Conservation (phyloP, 495 filamentous ascomycete species). For the Hypomontagnella submonticulosa region DNA sequence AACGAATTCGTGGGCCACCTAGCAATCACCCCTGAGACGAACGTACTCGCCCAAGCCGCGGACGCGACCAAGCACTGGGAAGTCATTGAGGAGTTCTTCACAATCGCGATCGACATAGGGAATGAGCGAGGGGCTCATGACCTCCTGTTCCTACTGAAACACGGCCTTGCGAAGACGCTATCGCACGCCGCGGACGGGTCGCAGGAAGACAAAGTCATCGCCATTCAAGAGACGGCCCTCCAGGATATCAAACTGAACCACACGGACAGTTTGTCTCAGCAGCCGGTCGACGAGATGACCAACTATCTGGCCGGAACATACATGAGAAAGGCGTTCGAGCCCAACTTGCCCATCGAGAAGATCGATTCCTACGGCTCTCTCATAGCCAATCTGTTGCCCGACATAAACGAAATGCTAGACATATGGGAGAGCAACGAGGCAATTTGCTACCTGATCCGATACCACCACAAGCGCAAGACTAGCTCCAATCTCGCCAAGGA, state of each 20-base stretch:
- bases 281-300: conserved; percentile 32
- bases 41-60: conserved; percentile 40
- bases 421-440: conserved; percentile 23
- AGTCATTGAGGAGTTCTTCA: conserved; percentile 47
- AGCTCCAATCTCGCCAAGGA: conserved; percentile 44
- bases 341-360: conserved; percentile 23
- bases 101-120: conserved; percentile 45
- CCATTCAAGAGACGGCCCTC: conserved; percentile 39
- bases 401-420: conserved; percentile 22
- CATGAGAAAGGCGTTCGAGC: conserved; percentile 39
- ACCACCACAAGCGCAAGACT: conserved; percentile 45
- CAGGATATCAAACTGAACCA: conserved; percentile 31
- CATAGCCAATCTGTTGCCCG: conserved; percentile 38
- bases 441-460: conserved; percentile 42
- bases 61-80: conserved; percentile 43
- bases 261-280: conserved; percentile 36
- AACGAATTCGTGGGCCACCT: conserved; percentile 40
- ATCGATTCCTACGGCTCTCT: conserved; percentile 32
- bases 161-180: conserved; percentile 47
- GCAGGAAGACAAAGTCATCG: conserved; percentile 36
- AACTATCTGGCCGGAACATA: conserved; percentile 37
- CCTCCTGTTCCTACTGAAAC: conserved; percentile 47
- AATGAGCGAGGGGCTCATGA: conserved; percentile 43
- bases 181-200: conserved; percentile 10
- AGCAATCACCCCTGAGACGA: conserved; percentile 9